Conservation (phyloP, 495 filamentous ascomycete genomes). For the Aspergillus funiculosus region DNA sequence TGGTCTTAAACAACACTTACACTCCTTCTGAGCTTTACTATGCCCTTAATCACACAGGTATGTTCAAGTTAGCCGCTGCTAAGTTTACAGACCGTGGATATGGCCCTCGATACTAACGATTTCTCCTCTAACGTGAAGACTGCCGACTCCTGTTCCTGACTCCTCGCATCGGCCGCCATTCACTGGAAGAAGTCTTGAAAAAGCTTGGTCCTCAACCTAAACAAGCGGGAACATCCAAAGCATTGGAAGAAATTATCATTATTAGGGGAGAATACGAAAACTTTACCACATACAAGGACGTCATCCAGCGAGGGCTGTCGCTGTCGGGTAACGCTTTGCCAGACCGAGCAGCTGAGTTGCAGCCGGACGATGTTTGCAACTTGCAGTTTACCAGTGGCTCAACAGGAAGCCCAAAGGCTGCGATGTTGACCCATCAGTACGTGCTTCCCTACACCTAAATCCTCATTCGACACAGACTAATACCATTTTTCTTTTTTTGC, state of each 20-base stretch:
- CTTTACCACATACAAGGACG: slow-evolving; percentile 49
- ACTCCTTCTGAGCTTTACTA: slow-evolving; percentile 57
- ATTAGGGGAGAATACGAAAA: slow-evolving; percentile 45
- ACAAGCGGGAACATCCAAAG: slow-evolving; percentile 24
- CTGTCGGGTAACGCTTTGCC: slow-evolving; percentile 36
- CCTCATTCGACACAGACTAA: slow-evolving; percentile 1
- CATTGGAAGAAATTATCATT: slow-evolving; percentile 48
- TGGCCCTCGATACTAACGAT: slow-evolving; percentile 2
- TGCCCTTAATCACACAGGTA: slow-evolving; percentile 60
- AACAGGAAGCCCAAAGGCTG: slow-evolving; percentile 65
- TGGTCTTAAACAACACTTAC: slow-evolving; percentile 69
- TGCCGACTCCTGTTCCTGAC: slow-evolving; percentile 62
- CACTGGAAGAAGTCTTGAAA: slow-evolving; percentile 48
- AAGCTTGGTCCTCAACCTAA: slow-evolving; percentile 42
- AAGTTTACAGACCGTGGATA: background rate
- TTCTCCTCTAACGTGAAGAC: slow-evolving; percentile 24
- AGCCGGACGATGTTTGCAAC: slow-evolving; percentile 59
- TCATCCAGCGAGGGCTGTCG: slow-evolving; percentile 31
- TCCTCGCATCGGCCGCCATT: slow-evolving; percentile 52
- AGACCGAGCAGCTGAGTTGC: slow-evolving; percentile 43
- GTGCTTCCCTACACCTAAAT: slow-evolving; percentile 16
- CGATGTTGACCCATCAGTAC: slow-evolving; percentile 68
- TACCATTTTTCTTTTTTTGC: background rate
- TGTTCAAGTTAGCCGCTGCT: slow-evolving; percentile 10
- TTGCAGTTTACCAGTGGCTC: slow-evolving; percentile 68